phyloP scores from a whole-genome alignment of 2,329 filamentous ascomycete genomes.

The Ampelomyces quisqualis region DNA sequence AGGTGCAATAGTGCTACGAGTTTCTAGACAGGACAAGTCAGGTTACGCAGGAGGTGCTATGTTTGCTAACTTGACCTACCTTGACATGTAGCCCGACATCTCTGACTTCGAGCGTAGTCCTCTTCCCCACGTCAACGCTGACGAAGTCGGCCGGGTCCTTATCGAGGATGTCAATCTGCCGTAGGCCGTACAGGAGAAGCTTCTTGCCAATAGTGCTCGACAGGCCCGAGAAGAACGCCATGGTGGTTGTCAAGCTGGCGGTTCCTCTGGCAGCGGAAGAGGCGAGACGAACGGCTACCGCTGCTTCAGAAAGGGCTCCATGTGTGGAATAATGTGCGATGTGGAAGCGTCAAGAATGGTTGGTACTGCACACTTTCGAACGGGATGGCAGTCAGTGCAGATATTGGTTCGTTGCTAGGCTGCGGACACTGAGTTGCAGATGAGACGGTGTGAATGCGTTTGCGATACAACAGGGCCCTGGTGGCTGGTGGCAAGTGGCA shows the following conservation, averaged over 20 bases:
- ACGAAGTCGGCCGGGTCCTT: constrained; percentile 84
- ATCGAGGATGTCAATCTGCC: constrained; percentile 81
- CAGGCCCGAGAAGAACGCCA: constrained; percentile 66
- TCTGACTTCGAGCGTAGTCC: constrained; percentile 79
- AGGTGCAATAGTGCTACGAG: constrained; percentile 72
- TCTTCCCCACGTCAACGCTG: constrained; percentile 78
- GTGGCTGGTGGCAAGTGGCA: constrained; percentile 21
- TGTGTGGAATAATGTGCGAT: constrained; percentile 18
- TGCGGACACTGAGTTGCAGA: constrained; percentile 6
- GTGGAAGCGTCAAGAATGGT: neutral
- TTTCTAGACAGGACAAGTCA: constrained; percentile 60
- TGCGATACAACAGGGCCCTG: constrained; percentile 1
- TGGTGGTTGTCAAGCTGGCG: constrained; percentile 42
- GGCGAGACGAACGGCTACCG: constrained; percentile 35
- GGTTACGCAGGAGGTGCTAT: neutral
- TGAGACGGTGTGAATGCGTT: constrained; percentile 3
- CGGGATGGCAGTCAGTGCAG: constrained; percentile 1
- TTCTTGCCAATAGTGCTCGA: constrained; percentile 82
- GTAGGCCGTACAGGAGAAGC: constrained; percentile 81
- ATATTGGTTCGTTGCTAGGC: neutral
- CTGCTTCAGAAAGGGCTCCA: constrained; percentile 27
- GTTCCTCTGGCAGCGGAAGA: constrained; percentile 18
- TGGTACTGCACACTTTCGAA: neutral
- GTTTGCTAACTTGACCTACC: constrained; percentile 53
- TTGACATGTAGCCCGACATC: constrained; percentile 80